Base-by-base conservation (phyloP, 2,329 filamentous ascomycete genomes). In the Fusarium fujikuroi region DNA sequence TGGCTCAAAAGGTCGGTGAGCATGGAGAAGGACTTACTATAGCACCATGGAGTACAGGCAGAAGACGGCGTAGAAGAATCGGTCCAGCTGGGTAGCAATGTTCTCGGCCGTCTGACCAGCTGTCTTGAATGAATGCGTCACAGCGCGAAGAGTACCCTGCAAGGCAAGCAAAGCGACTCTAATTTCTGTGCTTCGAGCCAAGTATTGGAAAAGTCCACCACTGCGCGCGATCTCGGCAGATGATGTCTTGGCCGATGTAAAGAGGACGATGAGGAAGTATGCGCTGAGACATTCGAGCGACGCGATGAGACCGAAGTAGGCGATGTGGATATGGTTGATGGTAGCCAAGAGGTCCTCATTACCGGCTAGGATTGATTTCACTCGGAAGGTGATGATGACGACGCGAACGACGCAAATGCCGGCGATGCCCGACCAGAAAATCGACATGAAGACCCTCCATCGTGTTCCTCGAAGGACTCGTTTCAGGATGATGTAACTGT, bases 351-450 rank as follows among this genome's bases (percentile, higher is more conserved):
- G 64, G 5, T 62, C 64, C 4, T 70, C 49, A 36, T 74, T 69
- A 6, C 62, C 73, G 18, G 73, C 66, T 21, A 81, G 46, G 16
- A 83, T 79, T 37, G 76, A 77, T 11, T 68, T 70, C 1, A 80
- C 73, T n/a, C 83, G 79, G 16, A 76, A 78, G 14, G 76, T 62
- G 39, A 80, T 74, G 57, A 85, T 84, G 30, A 73, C 63, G n/a
- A 84, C 75, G 58, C 88, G 86, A 46, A 90, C 85, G 2, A 85
- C 77, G 11, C 81, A 76, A 46, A 90, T 87, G 19, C 89, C 81
- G 2, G 84, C 81, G 28, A 91, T 80, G 59, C 90, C 87, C 3
- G 86, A 86, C 67, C 89, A 91, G 73, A 91, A 87, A 10, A 91
- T 84, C 3, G 79, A 78, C 57, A 85, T 81, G 66, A 89, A 89